Percentiles rank a stretch among this genome's conserved stretches.
Evolutionary conservation across 1,284 basidiomycete species (phyloP).

Genomic region (Microbotryum intermedium): DNA sequence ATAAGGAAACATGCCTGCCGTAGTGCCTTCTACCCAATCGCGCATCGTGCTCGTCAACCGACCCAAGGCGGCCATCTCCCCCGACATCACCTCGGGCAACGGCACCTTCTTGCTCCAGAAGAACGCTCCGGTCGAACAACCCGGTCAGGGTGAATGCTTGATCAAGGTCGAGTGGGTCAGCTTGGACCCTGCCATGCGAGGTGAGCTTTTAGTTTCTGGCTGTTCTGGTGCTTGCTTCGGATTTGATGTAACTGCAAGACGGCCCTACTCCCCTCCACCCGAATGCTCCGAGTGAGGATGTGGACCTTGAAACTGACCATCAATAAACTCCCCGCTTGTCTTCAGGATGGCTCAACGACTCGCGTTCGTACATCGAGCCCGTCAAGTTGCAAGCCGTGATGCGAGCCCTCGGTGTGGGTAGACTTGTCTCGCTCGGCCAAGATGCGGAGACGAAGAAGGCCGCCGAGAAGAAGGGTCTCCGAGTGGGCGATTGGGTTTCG

Average conservation of each 20-base stretch:
- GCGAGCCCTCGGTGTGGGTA: slow-evolving; percentile 29
- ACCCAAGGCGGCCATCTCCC: slow-evolving; percentile 34
- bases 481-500: slow-evolving; percentile 25
- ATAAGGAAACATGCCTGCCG: slow-evolving; percentile 6
- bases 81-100: slow-evolving; percentile 26
- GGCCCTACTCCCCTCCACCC: no score
- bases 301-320: background rate
- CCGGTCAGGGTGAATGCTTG: slow-evolving; percentile 33
- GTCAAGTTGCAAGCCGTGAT: slow-evolving; percentile 29
- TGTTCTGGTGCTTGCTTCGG: no score
- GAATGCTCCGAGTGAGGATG: background rate
- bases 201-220: background rate
- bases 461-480: background rate
- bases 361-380: slow-evolving; percentile 29
- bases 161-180: slow-evolving; percentile 36
- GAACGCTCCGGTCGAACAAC: slow-evolving; percentile 25
- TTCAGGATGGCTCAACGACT: slow-evolving; percentile 31
- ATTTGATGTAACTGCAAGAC: background rate
- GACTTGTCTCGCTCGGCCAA: slow-evolving; percentile 10
- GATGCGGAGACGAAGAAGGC: background rate
- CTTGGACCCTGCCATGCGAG: slow-evolving; percentile 36
- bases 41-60: slow-evolving; percentile 36
- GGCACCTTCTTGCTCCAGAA: slow-evolving; percentile 33
- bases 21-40: slow-evolving; percentile 11
- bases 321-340: background rate